Evolutionary conservation across 2,329 filamentous ascomycete species (phyloP), one percentile per base, ranked within the genome.

Genomic region (Neonectria coccinea): DNA sequence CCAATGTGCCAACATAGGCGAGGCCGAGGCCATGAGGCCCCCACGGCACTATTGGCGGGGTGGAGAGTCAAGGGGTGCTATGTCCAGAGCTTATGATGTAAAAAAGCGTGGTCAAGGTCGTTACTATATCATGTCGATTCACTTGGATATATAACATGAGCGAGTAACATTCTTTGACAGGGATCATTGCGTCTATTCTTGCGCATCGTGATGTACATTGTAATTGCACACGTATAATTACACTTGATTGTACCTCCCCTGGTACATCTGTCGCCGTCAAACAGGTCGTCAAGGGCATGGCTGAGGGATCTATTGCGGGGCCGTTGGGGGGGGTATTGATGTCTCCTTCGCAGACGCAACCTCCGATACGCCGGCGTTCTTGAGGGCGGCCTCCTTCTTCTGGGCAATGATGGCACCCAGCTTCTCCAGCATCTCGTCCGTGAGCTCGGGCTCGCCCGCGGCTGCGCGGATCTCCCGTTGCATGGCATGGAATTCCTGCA

Each of bases 381-480:
- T 77, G 68, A 83, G 71, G 6, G 78, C 77, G 62, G 73, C 75
- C 61, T 80, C 77, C 74, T 83, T 82, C 75, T 86, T 88, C 77
- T 79, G 80, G 39, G 85, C 86, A 78, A 90, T 89, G 70, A 89
- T 78, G 78, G 86, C 80, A 69, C 88, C 88, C 73, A 90, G 86
- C 81, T 84, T 87, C 76, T 85, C 85, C 75, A 90, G 77, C 85
- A 90, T 88, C 70, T 86, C 84, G 48, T 85, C 77, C 22, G 85
- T 81, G 60, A 90, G 81, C 73, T 83, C 81, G 11, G 86, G 86
- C 78, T 88, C 83, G 70, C 86, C 86, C 65, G 81, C 80, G 53
- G 82, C 82, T 62, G 82, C 84, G 71, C 84, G 86, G 65, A 81
- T 76, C 62, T 81, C 82, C 72, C 83, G 83, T 76, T 85, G 82